Conservation (phyloP, 306 rosid species). For the Fragaria iinumae region DNA sequence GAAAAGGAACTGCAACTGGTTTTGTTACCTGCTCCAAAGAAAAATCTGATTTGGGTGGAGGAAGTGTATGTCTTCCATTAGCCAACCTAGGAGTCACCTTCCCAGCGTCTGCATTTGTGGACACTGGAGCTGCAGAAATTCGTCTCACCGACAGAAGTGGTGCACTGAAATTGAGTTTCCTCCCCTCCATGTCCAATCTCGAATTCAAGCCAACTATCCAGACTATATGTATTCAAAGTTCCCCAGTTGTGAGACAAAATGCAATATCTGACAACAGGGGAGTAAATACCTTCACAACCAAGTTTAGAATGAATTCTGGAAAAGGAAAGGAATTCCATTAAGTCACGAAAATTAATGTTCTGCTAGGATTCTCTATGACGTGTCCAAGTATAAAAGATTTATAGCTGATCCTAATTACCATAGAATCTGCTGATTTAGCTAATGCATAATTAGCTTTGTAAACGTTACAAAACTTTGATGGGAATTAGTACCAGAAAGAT, state of each 20-base stretch:
- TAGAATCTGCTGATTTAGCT: background rate
- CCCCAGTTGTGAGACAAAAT: constrained; percentile 13
- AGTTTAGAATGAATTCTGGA: constrained; percentile 35
- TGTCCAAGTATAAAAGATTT: background rate
- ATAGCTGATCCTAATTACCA: background rate
- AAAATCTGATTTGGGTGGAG: constrained; percentile 41
- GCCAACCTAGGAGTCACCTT: constrained; percentile 40
- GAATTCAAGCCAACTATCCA: constrained; percentile 16
- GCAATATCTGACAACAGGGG: constrained; percentile 18
- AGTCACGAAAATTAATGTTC: background rate
- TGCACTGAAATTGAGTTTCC: constrained; percentile 74
- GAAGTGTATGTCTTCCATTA: constrained; percentile 38
- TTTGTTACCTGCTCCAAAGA: constrained; percentile 57
- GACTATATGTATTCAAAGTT: constrained; percentile 21
- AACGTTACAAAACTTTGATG: background rate
- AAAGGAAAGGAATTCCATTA: background rate
- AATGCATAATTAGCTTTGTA: background rate
- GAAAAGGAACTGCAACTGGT: constrained; percentile 82
- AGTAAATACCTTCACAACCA: constrained; percentile 15
- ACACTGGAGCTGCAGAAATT: constrained; percentile 45
- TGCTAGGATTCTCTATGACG: background rate
- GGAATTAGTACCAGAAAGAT: background rate
- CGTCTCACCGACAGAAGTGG: constrained; percentile 91
- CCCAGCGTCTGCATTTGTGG: constrained; percentile 38
- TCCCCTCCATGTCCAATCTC: constrained; percentile 56